Evolutionary conservation across 208 protist species (phyloP).

Genomic region (Acanthamoeba lenticulata): DNA sequence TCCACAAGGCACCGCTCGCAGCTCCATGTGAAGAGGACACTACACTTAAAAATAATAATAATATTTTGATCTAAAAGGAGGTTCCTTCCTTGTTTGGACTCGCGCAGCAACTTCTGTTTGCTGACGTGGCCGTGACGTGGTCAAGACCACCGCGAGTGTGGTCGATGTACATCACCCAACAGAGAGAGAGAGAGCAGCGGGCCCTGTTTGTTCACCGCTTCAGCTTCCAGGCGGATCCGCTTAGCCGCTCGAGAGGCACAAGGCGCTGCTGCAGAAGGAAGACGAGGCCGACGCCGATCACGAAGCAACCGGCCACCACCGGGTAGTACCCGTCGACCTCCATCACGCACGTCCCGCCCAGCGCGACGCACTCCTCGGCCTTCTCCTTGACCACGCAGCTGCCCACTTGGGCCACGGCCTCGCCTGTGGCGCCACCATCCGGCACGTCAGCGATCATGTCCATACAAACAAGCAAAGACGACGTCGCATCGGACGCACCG

Average conservation of each 20-base stretch:
- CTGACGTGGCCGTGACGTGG: too few relatives aligned
- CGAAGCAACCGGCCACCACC: conserved; percentile 41
- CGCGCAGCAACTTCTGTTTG: too few relatives aligned
- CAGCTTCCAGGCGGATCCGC: background rate
- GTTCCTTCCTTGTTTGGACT: too few relatives aligned
- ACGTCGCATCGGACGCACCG: background rate
- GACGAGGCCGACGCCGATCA: background rate
- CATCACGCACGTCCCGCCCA: conserved; percentile 22
- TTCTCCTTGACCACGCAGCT: conserved; percentile 54
- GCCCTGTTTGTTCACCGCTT: conserved; percentile 24
- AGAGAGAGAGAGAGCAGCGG: too few relatives aligned
- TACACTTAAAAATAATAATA: too few relatives aligned
- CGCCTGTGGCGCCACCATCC: background rate
- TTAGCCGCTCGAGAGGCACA: conserved; percentile 2
- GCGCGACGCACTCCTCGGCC: background rate
- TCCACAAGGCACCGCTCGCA: too few relatives aligned
- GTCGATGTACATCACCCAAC: too few relatives aligned
- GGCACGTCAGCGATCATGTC: background rate
- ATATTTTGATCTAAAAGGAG: too few relatives aligned
- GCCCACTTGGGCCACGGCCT: background rate
- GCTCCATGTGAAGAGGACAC: too few relatives aligned
- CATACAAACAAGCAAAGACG: background rate
- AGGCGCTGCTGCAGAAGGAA: background rate
- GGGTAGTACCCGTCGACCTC: conserved; percentile 46
- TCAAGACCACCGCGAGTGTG: too few relatives aligned